Evolutionary conservation across 768 basidiomycete genomes (phyloP).

Genomic region (Boletus insuetus): DNA sequence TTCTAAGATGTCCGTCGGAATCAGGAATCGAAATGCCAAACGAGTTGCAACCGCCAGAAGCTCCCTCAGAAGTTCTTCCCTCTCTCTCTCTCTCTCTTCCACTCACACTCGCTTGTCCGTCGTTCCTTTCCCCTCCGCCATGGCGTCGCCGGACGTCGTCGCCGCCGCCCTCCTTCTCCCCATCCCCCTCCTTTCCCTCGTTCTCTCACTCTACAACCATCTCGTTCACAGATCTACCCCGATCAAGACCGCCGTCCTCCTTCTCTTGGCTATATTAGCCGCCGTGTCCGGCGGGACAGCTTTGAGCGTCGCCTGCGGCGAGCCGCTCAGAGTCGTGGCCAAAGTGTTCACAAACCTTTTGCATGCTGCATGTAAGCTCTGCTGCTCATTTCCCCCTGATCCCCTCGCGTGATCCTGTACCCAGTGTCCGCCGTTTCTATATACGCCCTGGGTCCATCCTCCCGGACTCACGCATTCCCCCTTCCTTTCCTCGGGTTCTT

Average conservation of each 20-base stretch:
- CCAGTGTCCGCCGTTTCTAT: conserved; percentile 29
- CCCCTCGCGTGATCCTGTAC: not conserved
- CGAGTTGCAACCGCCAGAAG: conserved; percentile 3
- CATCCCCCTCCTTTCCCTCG: conserved; percentile 21
- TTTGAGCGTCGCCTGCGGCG: conserved; percentile 14
- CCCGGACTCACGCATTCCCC: conserved; percentile 1
- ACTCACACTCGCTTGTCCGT: conserved; percentile 17
- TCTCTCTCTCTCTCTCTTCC: conserved; percentile 4
- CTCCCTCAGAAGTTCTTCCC: not conserved
- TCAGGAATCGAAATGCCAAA: conserved; percentile 22
- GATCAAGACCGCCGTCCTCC: conserved; percentile 5
- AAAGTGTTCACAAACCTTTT: conserved; percentile 19
- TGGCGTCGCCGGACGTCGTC: conserved; percentile 27
- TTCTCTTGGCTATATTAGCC: conserved; percentile 24
- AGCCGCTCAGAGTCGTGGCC: conserved; percentile 14
- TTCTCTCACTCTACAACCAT: conserved; percentile 8
- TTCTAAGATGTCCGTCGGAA: conserved; percentile 10
- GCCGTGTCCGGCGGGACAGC: conserved; percentile 22
- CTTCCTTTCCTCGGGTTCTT: conserved; percentile 12
- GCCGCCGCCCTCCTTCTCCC: conserved; percentile 25
- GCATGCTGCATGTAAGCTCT: conserved; percentile 21
- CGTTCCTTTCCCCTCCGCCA: conserved; percentile 16
- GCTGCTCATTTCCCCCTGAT: not conserved
- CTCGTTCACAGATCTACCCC: conserved; percentile 6
- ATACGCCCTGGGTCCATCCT: conserved; percentile 18